A percentile compares a stretch with the other conserved stretches of the same genome.
Evolutionary conservation across 805 yeast genomes (phyloP).

Genomic region (Saturnispora halmiae): DNA sequence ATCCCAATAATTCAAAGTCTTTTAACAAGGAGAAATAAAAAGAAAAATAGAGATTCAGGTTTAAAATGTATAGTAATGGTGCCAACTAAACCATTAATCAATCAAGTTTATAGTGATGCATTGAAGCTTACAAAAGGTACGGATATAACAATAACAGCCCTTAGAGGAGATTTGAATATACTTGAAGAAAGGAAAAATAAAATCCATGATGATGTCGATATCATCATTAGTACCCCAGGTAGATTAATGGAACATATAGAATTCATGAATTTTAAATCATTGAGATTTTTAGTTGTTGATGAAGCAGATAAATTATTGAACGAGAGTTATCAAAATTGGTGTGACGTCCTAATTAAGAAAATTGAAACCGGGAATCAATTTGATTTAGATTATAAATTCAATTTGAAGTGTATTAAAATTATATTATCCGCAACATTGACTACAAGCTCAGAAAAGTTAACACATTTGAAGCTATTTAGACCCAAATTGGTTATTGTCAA

Average conservation of each 20-base stretch:
- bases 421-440: conserved; percentile 91
- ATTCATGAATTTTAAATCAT: conserved; percentile 35
- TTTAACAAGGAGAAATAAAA: conserved; percentile 4
- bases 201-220: conserved; percentile 43
- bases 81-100: conserved; percentile 83
- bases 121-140: conserved; percentile 56
- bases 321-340: conserved; percentile 93
- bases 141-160: conserved; percentile 49
- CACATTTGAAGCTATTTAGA: conserved; percentile 55
- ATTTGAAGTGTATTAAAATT: conserved; percentile 44
- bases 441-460: conserved; percentile 80
- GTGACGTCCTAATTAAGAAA: conserved; percentile 41
- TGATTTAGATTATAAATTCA: conserved; percentile 29
- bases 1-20: conserved; percentile 74
- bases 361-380: conserved; percentile 24
- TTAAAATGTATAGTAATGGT: conserved; percentile 70
- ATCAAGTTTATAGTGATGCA: conserved; percentile 68
- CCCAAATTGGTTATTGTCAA: conserved; percentile 76
- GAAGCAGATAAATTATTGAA: conserved; percentile 78
- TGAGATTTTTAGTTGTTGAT: conserved; percentile 62
- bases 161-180: conserved; percentile 43
- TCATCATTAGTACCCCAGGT: conserved; percentile 68
- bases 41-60: conserved; percentile 34
- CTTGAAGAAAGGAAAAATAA: conserved; percentile 49
- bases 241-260: conserved; percentile 67